Evolutionary conservation across 164 flowering plant species (phyloP).

Genomic region (Annona squamosa): DNA sequence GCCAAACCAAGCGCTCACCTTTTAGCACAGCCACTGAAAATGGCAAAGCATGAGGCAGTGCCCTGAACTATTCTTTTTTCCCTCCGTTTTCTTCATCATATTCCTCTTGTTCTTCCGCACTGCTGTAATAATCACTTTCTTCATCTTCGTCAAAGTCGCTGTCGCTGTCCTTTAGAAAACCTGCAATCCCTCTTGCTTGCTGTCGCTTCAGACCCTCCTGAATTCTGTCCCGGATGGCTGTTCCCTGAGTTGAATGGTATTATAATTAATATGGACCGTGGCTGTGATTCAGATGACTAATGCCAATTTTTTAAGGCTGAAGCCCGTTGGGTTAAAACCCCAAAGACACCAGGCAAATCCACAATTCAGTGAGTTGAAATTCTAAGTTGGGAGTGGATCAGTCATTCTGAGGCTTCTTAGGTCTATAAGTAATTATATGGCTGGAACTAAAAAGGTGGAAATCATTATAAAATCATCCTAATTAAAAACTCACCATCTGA

Average conservation of each 20-base stretch:
- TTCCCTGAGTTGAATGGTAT: slow-evolving; percentile 4
- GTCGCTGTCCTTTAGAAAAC: slow-evolving; percentile 1
- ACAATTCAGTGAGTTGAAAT: not conserved
- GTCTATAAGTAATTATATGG: not conserved
- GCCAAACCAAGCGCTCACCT: too few species aligned
- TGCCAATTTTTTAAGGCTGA: not conserved
- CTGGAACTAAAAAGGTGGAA: not conserved
- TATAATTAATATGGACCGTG: not conserved
- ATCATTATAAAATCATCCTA: not conserved
- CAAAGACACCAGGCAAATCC: not conserved
- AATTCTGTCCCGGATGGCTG: slow-evolving; percentile 24
- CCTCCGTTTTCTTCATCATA: not conserved
- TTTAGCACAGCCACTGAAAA: too few species aligned
- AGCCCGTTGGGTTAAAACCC: not conserved
- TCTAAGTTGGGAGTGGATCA: not conserved
- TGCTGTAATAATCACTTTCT: slow-evolving; percentile 1
- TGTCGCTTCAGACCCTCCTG: slow-evolving; percentile 28
- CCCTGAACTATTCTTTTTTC: not conserved
- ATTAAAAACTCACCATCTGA: slow-evolving; percentile 38
- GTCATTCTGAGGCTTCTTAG: not conserved
- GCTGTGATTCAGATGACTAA: not conserved
- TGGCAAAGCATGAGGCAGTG: not conserved
- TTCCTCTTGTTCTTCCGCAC: not conserved
- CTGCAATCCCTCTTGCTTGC: slow-evolving; percentile 7
- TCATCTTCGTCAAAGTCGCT: slow-evolving; percentile 6